A percentile compares a stretch with the other conserved stretches of the same genome.
Evolutionary conservation across 176 grass and related monocot species (phyloP).

Genomic region (sorghum (Sorghum bicolor)): DNA sequence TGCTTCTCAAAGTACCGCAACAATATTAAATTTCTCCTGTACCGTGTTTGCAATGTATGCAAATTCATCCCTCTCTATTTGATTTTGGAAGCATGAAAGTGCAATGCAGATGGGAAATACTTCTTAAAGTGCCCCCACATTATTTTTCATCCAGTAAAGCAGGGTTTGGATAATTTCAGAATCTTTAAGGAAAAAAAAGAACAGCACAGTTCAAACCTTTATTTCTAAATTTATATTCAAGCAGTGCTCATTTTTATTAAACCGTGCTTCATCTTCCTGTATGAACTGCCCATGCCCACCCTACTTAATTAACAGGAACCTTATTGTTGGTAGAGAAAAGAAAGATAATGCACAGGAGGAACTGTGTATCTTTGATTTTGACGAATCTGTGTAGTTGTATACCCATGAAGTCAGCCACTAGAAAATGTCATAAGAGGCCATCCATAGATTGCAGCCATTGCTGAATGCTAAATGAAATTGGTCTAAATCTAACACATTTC

Average conservation of each 20-base stretch:
- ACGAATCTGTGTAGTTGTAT: background rate
- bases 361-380: background rate
- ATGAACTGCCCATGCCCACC: background rate
- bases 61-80: background rate
- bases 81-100: slow-evolving; percentile 9
- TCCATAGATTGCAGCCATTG: background rate
- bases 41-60: slow-evolving; percentile 10
- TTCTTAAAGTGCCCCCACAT: background rate
- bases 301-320: slow-evolving; percentile 21
- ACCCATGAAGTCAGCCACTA: background rate
- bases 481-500: slow-evolving; percentile 4
- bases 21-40: background rate
- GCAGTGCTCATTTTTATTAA: background rate
- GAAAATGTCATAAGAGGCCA: background rate
- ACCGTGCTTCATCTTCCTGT: background rate
- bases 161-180: slow-evolving; percentile 8
- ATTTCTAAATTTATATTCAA: background rate
- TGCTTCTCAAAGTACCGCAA: background rate
- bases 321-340: background rate
- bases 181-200: background rate
- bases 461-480: background rate
- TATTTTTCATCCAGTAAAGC: background rate
- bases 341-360: background rate
- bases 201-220: background rate
- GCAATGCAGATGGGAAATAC: background rate